Evolutionary conservation across 179 eudicot species (phyloP), one percentile per base, ranked within the genome.

Genomic region (Pouteria campechiana): DNA sequence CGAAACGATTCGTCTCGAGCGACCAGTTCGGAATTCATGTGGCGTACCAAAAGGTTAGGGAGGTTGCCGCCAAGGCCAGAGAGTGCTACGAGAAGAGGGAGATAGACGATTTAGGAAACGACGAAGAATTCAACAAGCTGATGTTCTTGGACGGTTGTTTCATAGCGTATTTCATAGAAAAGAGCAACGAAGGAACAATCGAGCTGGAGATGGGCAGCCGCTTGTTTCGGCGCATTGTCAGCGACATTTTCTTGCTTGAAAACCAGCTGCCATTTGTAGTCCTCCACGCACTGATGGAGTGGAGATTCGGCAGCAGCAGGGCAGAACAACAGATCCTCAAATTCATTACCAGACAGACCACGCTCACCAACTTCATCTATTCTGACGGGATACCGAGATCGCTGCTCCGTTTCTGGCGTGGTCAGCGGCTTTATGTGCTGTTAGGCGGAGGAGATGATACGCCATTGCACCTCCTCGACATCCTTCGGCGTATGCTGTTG

Each of bases 231-330:
- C 22, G 19, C 5, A 1, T 40, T 10, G 4, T 17, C 23, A 7
- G 44, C 11, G 44, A 40, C 10, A 18, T 40, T 5, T 40, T 40
- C 44, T 17, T 40, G 44, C 25, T 40, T 4, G 44, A 40, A 28
- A 40, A 40, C 25, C 44, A 40, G 13, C 44, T 40, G 9, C 44
- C 44, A 2, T 40, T 40, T 21, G 13, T 20, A 7, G 11, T 40
- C 8, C n/a, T 40, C 44, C 19, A 20, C 25, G 9, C 25, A 11
- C 14, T 40, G 25, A 5, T 17, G 25, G 4, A 2, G 10, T 22
- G 15, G 9, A n/a, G 20, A 10, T 12, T 3, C 5, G 19, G 15
- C n/a, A n/a, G n/a, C n/a, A n/a, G n/a, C n/a, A n/a, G n/a, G n/a
- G n/a, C n/a, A 16, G 10, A 37, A 10, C 1, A 37, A 5, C 6